Conservation (phyloP, 1,139 yeast species). For the Geotrichum siamense region DNA sequence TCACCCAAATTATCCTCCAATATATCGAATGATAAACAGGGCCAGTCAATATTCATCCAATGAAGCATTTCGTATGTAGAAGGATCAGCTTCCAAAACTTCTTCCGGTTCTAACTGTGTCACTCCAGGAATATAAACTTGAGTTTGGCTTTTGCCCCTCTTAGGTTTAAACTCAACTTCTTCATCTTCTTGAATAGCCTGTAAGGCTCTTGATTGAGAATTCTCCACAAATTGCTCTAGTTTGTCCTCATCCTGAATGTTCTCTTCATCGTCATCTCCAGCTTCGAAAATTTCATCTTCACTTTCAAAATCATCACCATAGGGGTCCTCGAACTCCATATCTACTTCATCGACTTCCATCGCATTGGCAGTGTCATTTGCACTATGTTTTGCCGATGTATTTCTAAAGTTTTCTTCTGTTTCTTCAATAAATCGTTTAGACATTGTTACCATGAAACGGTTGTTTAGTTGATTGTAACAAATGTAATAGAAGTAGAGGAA, state of each 20-base stretch:
- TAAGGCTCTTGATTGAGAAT: slow-evolving; percentile 27
- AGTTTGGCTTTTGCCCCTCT: slow-evolving; percentile 21
- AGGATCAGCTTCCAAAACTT: slow-evolving; percentile 93
- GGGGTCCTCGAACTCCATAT: slow-evolving; percentile 87
- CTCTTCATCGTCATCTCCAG: slow-evolving; percentile 50
- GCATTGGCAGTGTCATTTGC: slow-evolving; percentile 27
- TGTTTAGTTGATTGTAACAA: neutral
- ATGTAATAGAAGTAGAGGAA: neutral
- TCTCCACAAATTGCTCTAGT: slow-evolving; percentile 23
- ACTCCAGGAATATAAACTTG: slow-evolving; percentile 75
- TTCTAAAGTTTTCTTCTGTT: slow-evolving; percentile 19
- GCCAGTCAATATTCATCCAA: slow-evolving; percentile 93
- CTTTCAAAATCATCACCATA: slow-evolving; percentile 83
- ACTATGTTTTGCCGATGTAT: slow-evolving; percentile 29
- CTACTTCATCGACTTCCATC: slow-evolving; percentile 37
- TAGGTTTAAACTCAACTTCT: slow-evolving; percentile 35
- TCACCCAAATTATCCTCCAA: slow-evolving; percentile 80
- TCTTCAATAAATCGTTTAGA: slow-evolving; percentile 26
- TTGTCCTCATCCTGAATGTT: slow-evolving; percentile 43
- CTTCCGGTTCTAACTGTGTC: slow-evolving; percentile 87
- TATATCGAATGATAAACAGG: slow-evolving; percentile 84
- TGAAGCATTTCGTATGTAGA: slow-evolving; percentile 95
- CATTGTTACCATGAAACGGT: slow-evolving; percentile 19
- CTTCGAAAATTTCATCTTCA: slow-evolving; percentile 53
- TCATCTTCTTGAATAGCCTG: slow-evolving; percentile 32